phyloP scores from a whole-genome alignment of 1,139 yeast genomes.

The Candida pseudoviswanathii region DNA sequence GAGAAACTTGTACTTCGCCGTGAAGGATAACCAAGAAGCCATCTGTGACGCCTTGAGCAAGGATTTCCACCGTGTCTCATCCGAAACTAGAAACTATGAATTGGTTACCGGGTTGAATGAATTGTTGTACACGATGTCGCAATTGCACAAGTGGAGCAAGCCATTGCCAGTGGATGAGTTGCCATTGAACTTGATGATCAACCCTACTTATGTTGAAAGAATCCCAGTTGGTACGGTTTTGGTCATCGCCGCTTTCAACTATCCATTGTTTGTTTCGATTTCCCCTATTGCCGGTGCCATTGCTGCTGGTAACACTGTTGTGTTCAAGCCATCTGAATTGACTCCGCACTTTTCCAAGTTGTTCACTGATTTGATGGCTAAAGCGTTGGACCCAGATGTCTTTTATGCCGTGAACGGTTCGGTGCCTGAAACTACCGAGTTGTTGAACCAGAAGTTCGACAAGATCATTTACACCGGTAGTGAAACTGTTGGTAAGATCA shows the following conservation, averaged over 20 bases:
- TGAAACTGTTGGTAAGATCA: conserved; percentile 69
- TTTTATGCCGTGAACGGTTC: conserved; percentile 74
- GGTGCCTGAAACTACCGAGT: conserved; percentile 62
- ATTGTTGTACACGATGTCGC: conserved; percentile 57
- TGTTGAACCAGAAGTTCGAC: conserved; percentile 71
- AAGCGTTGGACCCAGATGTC: conserved; percentile 56
- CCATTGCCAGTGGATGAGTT: conserved; percentile 48
- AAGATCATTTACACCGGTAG: conserved; percentile 87
- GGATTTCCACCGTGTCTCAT: conserved; percentile 67
- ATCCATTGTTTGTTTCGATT: conserved; percentile 68
- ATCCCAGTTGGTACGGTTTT: conserved; percentile 78
- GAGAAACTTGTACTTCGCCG: conserved; percentile 64
- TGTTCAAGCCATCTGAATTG: conserved; percentile 77
- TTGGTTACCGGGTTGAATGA: conserved; percentile 51
- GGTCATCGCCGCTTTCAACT: conserved; percentile 83
- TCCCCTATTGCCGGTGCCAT: conserved; percentile 77
- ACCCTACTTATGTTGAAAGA: conserved; percentile 55
- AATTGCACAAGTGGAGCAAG: conserved; percentile 62
- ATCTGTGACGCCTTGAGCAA: conserved; percentile 58
- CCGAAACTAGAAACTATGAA: conserved; percentile 67
- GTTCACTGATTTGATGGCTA: conserved; percentile 53
- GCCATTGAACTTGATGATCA: conserved; percentile 48
- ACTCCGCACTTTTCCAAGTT: conserved; percentile 63
- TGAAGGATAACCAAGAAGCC: conserved; percentile 61
- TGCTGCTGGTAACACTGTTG: conserved; percentile 86